These are phyloP conservation scores for Amanita molliuscula DNA, from an alignment of 768 basidiomycete genomes.

Conservation along the genomic window DNA sequence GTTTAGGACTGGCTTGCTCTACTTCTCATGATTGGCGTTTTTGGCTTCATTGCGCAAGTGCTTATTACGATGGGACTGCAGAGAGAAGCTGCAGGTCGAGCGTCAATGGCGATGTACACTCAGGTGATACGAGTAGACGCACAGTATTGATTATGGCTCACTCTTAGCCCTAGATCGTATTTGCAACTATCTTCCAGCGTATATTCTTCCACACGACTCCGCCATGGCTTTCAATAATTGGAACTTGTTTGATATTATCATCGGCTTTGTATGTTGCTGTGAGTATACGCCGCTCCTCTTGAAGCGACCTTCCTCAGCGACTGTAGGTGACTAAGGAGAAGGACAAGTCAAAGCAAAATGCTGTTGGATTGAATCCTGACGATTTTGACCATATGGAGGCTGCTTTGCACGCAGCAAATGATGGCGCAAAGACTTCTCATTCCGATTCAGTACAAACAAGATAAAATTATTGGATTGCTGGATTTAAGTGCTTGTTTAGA, in stretches of 20 bases:
- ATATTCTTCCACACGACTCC: constrained; percentile 6
- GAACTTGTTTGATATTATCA: constrained; percentile 4
- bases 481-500: too few species aligned
- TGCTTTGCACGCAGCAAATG: not conserved
- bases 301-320: not conserved
- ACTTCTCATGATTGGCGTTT: constrained; percentile 38
- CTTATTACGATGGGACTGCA: constrained; percentile 35
- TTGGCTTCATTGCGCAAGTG: constrained; percentile 45
- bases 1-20: constrained; percentile 33
- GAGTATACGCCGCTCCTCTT: not conserved
- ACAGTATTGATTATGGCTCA: not conserved
- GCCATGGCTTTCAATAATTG: constrained; percentile 1
- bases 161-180: not conserved
- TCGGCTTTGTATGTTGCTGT: constrained; percentile 8
- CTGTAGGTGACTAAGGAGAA: not conserved
- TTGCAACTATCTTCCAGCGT: constrained; percentile 3
- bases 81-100: constrained; percentile 52
- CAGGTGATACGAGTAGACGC: constrained; percentile 10
- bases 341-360: not conserved
- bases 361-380: not conserved
- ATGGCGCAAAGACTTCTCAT: not conserved
- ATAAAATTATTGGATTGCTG: too few species aligned
- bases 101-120: constrained; percentile 46
- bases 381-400: constrained; percentile 1
- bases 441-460: constrained; percentile 4